These are phyloP conservation scores for Lactarius tabidus DNA, from an alignment of 768 basidiomycete genomes.

Conservation along the genomic window DNA sequence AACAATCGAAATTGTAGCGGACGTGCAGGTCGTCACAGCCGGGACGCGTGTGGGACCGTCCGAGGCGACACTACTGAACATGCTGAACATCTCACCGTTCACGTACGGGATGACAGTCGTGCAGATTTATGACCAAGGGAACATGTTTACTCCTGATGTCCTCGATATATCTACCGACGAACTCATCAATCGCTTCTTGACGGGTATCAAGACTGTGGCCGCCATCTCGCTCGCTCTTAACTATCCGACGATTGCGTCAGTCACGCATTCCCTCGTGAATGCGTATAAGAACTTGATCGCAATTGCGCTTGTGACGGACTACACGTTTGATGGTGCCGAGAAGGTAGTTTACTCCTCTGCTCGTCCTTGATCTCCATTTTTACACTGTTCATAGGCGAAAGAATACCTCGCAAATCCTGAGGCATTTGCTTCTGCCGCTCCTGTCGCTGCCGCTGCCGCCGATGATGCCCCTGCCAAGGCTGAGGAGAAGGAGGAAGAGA, in stretches of 20 bases:
- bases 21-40: constrained; percentile 90
- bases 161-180: constrained; percentile 92
- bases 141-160: constrained; percentile 83
- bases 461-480: constrained; percentile 55
- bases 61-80: constrained; percentile 98
- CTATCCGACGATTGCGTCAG: constrained; percentile 94
- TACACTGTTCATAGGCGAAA: constrained; percentile 61
- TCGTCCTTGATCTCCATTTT: constrained; percentile 32
- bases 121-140: constrained; percentile 94
- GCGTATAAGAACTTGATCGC: constrained; percentile 98
- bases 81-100: constrained; percentile 99
- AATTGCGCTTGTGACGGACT: constrained; percentile 84
- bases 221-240: constrained; percentile 92
- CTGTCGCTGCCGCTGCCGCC: constrained; percentile 48
- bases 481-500: constrained; percentile 67
- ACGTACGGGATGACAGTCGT: constrained; percentile 99
- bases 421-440: constrained; percentile 86
- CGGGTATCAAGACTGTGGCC: constrained; percentile 93
- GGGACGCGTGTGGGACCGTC: constrained; percentile 94
- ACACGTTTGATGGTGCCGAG: constrained; percentile 89
- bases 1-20: constrained; percentile 98
- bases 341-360: constrained; percentile 55
- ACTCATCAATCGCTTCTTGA: constrained; percentile 87
- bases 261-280: constrained; percentile 94
- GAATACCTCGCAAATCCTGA: constrained; percentile 97